Evolutionary conservation across 192 early-diverging fungal species (phyloP), one percentile per base, ranked within the genome.

Genomic region (Rhizophagus sp.): DNA sequence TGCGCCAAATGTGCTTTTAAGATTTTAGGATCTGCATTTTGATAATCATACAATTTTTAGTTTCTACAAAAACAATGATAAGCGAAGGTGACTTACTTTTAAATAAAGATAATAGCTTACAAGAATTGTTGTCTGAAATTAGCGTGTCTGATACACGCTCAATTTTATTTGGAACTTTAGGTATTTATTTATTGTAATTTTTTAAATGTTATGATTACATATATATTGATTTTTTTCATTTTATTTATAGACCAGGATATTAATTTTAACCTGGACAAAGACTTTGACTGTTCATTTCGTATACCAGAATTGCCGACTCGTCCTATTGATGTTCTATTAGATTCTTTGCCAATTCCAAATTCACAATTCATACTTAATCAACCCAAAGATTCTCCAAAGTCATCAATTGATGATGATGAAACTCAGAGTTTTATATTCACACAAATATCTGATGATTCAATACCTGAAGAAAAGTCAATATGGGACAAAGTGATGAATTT

Each of bases 291-390:
- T 66, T 67, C 65, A 67, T 67, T 67, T 34, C 65, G 13, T 25
- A 30, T 71, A 71, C 69, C 69, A 15, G 69, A 71, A 3, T 27
- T 71, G 10, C 36, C 69, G 3, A 22, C 39, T n/a, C 11, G 22
- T 22, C 69, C 69, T 4, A 36, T 39, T n/a, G 69, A 71, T 41
- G 69, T 71, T 15, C 3, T 71, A 22, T 39, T 71, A 36, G 39
- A 71, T n/a, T 71, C 69, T 71, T 71, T 71, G 2, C 69, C 69
- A 22, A 15, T 13, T 67, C 10, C 65, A 33, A 34, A 67, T 67
- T 5, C 24, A 15, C 33, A 67, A 33, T 67, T 33, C 22, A 67
- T 30, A 33, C 8, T 17, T 15, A 67, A 67, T 5, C 24, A 67
- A 33, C 2, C 24, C 17, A 67, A 67, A 34, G 13, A 27, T 67